phyloP scores from a whole-genome alignment of 495 filamentous ascomycete genomes.

The Articulospora tetracladia region DNA sequence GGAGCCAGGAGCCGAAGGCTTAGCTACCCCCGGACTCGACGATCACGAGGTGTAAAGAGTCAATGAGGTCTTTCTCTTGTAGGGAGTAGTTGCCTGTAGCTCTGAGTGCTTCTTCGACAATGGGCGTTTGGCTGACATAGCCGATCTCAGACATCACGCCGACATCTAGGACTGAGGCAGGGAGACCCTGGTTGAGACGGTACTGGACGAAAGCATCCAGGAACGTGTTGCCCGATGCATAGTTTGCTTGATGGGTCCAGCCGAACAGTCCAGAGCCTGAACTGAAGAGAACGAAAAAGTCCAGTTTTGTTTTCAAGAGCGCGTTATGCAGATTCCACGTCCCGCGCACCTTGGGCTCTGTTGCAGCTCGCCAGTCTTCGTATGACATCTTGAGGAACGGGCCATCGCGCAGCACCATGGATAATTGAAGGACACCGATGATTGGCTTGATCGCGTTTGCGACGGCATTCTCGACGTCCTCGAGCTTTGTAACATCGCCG shows the following conservation, averaged over 20 bases:
- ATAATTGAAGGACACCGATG: constrained; percentile 42
- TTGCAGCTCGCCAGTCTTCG: constrained; percentile 41
- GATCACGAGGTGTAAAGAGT: background rate
- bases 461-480: background rate
- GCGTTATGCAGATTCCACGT: constrained; percentile 53
- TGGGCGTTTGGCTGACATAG: background rate
- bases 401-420: constrained; percentile 40
- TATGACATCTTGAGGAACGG: background rate
- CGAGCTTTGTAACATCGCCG: background rate
- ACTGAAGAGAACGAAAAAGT: constrained; percentile 64
- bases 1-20: background rate
- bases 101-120: background rate
- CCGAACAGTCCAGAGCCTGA: constrained; percentile 56
- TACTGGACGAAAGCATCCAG: constrained; percentile 48
- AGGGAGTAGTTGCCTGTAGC: background rate
- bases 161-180: constrained; percentile 48
- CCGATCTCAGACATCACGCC: constrained; percentile 35
- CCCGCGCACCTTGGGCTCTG: constrained; percentile 50
- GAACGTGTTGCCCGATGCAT: constrained; percentile 60
- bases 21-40: background rate
- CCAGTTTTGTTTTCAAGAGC: constrained; percentile 33
- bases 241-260: constrained; percentile 54
- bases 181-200: constrained; percentile 37
- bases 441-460: constrained; percentile 22
- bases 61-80: background rate